Base-by-base conservation (phyloP, 345 rosid genomes). In the Salix koriyanagi region DNA sequence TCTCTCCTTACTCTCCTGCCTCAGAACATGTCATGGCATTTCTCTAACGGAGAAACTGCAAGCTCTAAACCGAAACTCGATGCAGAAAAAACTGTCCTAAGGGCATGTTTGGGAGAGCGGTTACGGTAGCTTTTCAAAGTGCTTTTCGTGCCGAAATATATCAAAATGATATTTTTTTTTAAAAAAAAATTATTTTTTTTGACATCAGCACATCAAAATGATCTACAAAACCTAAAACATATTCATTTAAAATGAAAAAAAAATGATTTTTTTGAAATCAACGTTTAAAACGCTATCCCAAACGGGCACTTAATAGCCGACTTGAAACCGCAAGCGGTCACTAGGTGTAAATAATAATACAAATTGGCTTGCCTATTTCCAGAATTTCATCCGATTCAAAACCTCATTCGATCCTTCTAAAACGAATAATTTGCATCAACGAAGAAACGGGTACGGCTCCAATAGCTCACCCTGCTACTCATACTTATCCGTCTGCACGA, bases 1-100 rank as follows among this genome's bases (percentile, higher is more conserved):
- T 96, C 82, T 93, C 98, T 58, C 99, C 2, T 94, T 92, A 78
- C 99, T 96, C 74, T 96, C 99, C 30, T 89, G 95, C 75, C 99
- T 87, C 83, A 34, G 91, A 76, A 0, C 94, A 88, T 46, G 93
- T 79, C 82, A 72, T 93, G 98, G 75, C 99, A 92, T 75, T 89
- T 92, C 86, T 91, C 97, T 74, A 96, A 79, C 9, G 93, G 94
- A 81, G 87, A 32, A 32, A 91, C 99, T 0, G 99, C 99, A 21
- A 92, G 92, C 62, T 96, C 98, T 70, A 96, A 75, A 84, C 96
- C 1, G 99, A 92, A 18, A 96, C 97, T 79, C 90, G 97, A 84
- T 93, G 99, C 0, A 98, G 99, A 61, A 96, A 93, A 85, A 93
- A 96, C 87, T 30, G 0, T 2, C 30, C 1, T 28, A 30, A 30